phyloP scores from a whole-genome alignment of 352 stramenopile genomes.

The Peronospora belbahrii region DNA sequence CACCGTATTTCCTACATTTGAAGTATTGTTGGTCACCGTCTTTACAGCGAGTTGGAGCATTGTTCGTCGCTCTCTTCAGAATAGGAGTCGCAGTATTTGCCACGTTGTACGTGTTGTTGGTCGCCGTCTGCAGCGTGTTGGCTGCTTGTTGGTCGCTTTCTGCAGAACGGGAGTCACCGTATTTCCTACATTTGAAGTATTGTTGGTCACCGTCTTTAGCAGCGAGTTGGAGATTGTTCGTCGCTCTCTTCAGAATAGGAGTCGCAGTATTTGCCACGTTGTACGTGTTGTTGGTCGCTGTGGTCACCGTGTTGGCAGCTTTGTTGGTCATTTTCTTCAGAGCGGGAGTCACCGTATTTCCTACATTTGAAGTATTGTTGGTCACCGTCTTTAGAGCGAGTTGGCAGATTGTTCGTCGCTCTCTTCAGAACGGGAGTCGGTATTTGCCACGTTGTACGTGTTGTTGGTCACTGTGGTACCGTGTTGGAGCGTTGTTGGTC shows the following conservation, averaged over 20 bases:
- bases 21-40: too few relatives aligned
- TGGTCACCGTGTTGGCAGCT: neutral
- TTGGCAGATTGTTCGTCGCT: too few relatives aligned
- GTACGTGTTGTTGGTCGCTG: neutral
- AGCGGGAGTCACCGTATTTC: neutral
- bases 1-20: too few relatives aligned
- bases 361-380: neutral
- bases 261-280: neutral
- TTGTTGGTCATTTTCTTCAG: neutral
- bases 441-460: neutral
- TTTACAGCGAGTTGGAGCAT: too few relatives aligned
- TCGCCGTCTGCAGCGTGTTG: too few relatives aligned
- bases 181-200: neutral
- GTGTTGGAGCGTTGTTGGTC: neutral
- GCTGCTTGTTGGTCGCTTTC: too few relatives aligned
- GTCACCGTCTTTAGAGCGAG: neutral
- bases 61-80: too few relatives aligned
- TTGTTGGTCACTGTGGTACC: neutral
- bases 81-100: too few relatives aligned
- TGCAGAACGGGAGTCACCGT: neutral
- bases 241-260: neutral
- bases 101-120: too few relatives aligned
- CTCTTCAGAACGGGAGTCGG: neutral
- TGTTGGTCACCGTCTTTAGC: neutral
- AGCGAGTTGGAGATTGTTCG: too few relatives aligned